phyloP scores from a whole-genome alignment of 75 land plant species.

The Pinus albicaulis region DNA sequence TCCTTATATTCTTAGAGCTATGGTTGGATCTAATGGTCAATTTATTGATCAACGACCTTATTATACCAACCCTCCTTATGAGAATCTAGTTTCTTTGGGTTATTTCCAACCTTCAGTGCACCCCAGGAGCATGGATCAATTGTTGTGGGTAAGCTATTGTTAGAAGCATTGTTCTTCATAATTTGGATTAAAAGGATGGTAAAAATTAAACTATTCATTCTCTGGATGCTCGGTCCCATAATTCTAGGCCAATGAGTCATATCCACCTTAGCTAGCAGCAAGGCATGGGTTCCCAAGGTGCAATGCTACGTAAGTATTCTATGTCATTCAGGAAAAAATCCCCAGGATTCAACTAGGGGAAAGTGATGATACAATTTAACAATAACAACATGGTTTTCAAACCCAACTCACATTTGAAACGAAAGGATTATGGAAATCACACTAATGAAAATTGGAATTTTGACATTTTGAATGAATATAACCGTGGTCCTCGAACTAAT shows the following conservation, averaged over 20 bases:
- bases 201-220: conserved; percentile 18
- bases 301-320: background rate
- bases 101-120: conserved; percentile 35
- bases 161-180: conserved; percentile 11
- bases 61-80: conserved; percentile 24
- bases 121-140: conserved; percentile 25
- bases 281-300: background rate
- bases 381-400: conserved; percentile 31
- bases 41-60: conserved; percentile 36
- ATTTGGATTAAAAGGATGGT: conserved; percentile 13
- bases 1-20: conserved; percentile 61
- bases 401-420: conserved; percentile 54
- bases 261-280: conserved; percentile 6
- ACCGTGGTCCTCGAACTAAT: conserved; percentile 84
- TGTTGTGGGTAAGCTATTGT: conserved; percentile 35
- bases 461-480: conserved; percentile 84
- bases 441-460: conserved; percentile 59
- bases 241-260: conserved; percentile 23
- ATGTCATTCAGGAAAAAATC: background rate
- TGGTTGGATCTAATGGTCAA: conserved; percentile 41
- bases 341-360: conserved; percentile 2
- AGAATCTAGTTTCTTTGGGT: conserved; percentile 35
- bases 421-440: conserved; percentile 32
- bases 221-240: conserved; percentile 34
- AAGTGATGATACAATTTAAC: conserved; percentile 7